These are phyloP conservation scores for Neonectria magnoliae DNA, from an alignment of 2,329 filamentous ascomycete species.

Conservation along the genomic window DNA sequence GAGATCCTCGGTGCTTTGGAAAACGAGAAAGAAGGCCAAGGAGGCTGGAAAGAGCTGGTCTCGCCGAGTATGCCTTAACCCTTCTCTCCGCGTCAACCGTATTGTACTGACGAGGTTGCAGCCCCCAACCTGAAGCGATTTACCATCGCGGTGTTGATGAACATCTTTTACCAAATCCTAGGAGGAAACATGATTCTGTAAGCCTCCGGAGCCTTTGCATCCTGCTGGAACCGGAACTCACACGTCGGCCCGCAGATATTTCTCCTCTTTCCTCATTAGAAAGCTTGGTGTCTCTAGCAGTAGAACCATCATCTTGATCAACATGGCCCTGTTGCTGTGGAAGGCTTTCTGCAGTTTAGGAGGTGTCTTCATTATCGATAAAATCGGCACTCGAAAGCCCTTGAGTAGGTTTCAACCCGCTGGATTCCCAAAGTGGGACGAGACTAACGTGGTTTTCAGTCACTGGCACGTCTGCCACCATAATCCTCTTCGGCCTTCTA, in stretches of 20 bases:
- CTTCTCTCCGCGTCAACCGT: neutral
- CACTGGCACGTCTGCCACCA: slow-evolving; percentile 1
- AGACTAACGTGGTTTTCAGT: neutral
- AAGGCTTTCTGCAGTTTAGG: slow-evolving; percentile 14
- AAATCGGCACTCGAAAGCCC: slow-evolving; percentile 16
- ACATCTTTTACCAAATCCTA: slow-evolving; percentile 18
- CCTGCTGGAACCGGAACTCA: neutral
- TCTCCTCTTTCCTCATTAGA: slow-evolving; percentile 14
- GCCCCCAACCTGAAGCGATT: slow-evolving; percentile 20
- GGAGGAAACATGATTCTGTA: slow-evolving; percentile 26
- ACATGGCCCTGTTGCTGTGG: slow-evolving; percentile 15
- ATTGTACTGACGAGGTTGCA: slow-evolving; percentile 5
- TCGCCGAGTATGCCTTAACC: slow-evolving; percentile 1
- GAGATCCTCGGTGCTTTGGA: slow-evolving; percentile 16
- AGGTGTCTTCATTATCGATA: slow-evolving; percentile 20
- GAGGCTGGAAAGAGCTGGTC: slow-evolving; percentile 23
- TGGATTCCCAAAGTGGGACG: neutral
- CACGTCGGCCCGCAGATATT: slow-evolving; percentile 7
- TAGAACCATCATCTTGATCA: slow-evolving; percentile 9
- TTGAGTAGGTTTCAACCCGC: neutral
- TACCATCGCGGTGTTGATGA: slow-evolving; percentile 10
- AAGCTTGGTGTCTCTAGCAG: slow-evolving; percentile 3
- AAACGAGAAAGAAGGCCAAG: slow-evolving; percentile 10
- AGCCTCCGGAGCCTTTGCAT: neutral
- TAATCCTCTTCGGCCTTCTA: neutral